A percentile compares a stretch with the other conserved stretches of the same genome.
Evolutionary conservation across 306 rosid species (phyloP).

Genomic region (Alnus glutinosa): DNA sequence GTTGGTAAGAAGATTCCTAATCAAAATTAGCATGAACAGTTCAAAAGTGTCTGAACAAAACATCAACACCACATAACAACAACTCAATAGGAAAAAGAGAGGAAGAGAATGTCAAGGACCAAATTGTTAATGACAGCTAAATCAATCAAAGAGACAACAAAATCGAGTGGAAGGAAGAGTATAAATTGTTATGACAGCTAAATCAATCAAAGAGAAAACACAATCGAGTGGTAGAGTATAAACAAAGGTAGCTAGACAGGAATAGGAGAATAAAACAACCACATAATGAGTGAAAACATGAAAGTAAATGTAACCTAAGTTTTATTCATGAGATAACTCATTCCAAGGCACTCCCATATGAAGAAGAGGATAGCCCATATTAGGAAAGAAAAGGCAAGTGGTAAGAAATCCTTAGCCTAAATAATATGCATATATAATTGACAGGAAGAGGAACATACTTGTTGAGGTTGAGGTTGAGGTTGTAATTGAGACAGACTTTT

Average conservation of each 20-base stretch:
- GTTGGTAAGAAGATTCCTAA: not conserved
- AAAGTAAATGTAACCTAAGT: no score
- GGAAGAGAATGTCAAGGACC: not conserved
- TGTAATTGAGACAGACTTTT: no score
- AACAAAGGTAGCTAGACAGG: not conserved
- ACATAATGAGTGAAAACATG: no score
- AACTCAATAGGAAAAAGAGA: not conserved
- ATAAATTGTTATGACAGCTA: not conserved
- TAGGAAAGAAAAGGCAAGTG: no score
- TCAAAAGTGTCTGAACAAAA: constrained; percentile 10
- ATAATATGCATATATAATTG: no score
- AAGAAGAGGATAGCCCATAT: no score
- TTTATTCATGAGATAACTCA: no score
- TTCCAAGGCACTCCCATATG: no score
- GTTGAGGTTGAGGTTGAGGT: no score
- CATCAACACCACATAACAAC: not conserved
- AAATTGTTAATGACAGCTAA: not conserved
- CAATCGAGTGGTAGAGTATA: not conserved
- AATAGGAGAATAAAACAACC: constrained; percentile 13
- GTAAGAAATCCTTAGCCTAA: no score
- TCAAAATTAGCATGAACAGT: constrained; percentile 1
- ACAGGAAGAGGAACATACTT: no score
- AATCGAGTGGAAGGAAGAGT: no score
- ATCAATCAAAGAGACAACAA: not conserved
- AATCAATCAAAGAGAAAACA: not conserved